phyloP scores from a whole-genome alignment of 177 flowering plant species.

The Tripterygium wilfordii region DNA sequence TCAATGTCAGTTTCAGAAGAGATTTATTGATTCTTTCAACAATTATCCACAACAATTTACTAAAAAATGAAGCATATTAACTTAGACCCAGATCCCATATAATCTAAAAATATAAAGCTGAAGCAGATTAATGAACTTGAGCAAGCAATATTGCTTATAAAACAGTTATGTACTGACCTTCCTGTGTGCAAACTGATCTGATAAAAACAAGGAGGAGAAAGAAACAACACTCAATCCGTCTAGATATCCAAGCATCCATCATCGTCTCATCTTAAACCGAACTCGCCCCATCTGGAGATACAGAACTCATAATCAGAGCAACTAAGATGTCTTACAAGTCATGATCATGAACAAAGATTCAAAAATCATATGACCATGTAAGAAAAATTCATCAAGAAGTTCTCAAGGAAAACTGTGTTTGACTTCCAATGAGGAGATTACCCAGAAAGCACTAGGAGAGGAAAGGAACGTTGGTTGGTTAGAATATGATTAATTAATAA shows the following conservation, averaged over 20 bases:
- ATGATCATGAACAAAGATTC: too few species aligned
- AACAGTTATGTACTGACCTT: slow-evolving; percentile 31
- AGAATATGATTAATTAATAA: slow-evolving; percentile 4
- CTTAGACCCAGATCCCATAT: too few species aligned
- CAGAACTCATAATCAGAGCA: slow-evolving; percentile 10
- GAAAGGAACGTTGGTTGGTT: too few species aligned
- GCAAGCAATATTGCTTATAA: background rate
- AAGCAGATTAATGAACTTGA: too few species aligned
- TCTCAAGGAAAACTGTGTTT: slow-evolving; percentile 11
- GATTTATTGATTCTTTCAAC: too few species aligned
- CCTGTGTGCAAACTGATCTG: slow-evolving; percentile 29
- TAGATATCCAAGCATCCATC: slow-evolving; percentile 32
- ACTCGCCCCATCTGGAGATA: slow-evolving; percentile 12
- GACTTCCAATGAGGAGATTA: slow-evolving; percentile 36
- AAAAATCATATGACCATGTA: slow-evolving; percentile 5
- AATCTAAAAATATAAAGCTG: too few species aligned
- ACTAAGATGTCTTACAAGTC: too few species aligned
- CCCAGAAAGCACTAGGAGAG: slow-evolving; percentile 23
- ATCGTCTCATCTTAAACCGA: slow-evolving; percentile 28
- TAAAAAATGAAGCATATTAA: too few species aligned
- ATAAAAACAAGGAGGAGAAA: slow-evolving; percentile 23
- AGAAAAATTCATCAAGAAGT: too few species aligned
- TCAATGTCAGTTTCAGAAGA: too few species aligned
- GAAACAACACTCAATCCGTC: slow-evolving; percentile 15
- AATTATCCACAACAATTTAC: too few species aligned